These are phyloP conservation scores for Cyanodermella asteris DNA, from an alignment of 2,329 filamentous ascomycete species.

Conservation along the genomic window DNA sequence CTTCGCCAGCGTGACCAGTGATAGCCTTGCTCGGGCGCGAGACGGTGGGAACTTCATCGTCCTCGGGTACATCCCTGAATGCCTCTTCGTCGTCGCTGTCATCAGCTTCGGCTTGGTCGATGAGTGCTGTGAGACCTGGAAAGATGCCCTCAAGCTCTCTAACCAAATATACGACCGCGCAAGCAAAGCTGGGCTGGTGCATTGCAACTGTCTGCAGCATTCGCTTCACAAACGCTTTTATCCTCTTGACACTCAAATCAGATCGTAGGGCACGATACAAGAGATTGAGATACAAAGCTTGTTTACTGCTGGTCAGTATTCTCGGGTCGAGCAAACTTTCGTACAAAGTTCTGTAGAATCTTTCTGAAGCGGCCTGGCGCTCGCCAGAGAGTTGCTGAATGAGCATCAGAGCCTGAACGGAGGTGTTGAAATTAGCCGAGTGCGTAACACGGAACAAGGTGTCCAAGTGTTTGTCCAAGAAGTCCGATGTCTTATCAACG, in stretches of 20 bases:
- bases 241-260: conserved; percentile 71
- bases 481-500: conserved; percentile 54
- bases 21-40: conserved; percentile 13
- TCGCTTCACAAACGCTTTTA: conserved; percentile 90
- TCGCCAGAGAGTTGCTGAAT: conserved; percentile 77
- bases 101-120: conserved; percentile 59
- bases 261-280: conserved; percentile 72
- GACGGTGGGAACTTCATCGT: conserved; percentile 8
- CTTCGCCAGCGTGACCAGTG: conserved; percentile 10
- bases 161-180: conserved; percentile 77
- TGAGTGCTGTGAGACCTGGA: conserved; percentile 54
- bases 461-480: conserved; percentile 51
- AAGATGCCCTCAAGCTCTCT: conserved; percentile 61
- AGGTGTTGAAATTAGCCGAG: conserved; percentile 97
- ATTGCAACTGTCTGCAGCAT: conserved; percentile 70
- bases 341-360: conserved; percentile 89
- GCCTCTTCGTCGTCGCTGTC: conserved; percentile 52
- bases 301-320: conserved; percentile 75
- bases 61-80: conserved; percentile 42
- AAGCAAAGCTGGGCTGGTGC: conserved; percentile 82
- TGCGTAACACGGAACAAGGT: conserved; percentile 92
- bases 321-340: conserved; percentile 85
- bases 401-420: conserved; percentile 80
- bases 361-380: conserved; percentile 62
- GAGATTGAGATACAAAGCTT: conserved; percentile 83